Evolutionary conservation across 768 basidiomycete genomes (phyloP).

Genomic region (Boletus patriciae): DNA sequence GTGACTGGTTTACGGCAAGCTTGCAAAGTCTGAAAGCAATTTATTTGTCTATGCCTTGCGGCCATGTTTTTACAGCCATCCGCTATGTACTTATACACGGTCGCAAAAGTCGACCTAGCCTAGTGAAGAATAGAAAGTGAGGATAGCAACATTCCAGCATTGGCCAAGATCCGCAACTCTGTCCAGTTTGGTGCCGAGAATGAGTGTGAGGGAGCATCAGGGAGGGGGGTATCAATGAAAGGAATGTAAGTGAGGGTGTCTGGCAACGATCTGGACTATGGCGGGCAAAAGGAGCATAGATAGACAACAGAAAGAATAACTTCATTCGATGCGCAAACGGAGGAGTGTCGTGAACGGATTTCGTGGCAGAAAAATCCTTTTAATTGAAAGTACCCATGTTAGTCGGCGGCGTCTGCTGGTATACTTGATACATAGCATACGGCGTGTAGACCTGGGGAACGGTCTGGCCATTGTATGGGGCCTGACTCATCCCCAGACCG

Average conservation of each 20-base stretch:
- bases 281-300: constrained; percentile 31
- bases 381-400: constrained; percentile 75
- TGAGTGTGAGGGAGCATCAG: constrained; percentile 24
- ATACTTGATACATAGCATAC: constrained; percentile 78
- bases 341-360: constrained; percentile 44
- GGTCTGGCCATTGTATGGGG: constrained; percentile 61
- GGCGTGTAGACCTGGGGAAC: constrained; percentile 71
- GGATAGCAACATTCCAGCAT: constrained; percentile 36
- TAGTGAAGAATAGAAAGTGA: constrained; percentile 31
- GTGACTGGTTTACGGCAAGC: background rate
- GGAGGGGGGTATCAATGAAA: constrained; percentile 31
- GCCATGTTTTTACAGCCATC: constrained; percentile 41
- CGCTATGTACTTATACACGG: constrained; percentile 41
- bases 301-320: constrained; percentile 35
- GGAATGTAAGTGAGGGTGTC: constrained; percentile 22
- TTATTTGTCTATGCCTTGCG: constrained; percentile 35
- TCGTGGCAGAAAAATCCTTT: constrained; percentile 34
- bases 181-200: constrained; percentile 25
- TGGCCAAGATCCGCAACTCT: constrained; percentile 24
- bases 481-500: constrained; percentile 61
- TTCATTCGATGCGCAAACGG: constrained; percentile 31
- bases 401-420: constrained; percentile 74
- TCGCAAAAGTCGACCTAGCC: constrained; percentile 32
- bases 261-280: constrained; percentile 29
- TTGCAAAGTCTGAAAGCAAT: constrained; percentile 12